Evolutionary conservation across 2,329 filamentous ascomycete species (phyloP), one percentile per base, ranked within the genome.

Genomic region (Plenodomus lindquistii): DNA sequence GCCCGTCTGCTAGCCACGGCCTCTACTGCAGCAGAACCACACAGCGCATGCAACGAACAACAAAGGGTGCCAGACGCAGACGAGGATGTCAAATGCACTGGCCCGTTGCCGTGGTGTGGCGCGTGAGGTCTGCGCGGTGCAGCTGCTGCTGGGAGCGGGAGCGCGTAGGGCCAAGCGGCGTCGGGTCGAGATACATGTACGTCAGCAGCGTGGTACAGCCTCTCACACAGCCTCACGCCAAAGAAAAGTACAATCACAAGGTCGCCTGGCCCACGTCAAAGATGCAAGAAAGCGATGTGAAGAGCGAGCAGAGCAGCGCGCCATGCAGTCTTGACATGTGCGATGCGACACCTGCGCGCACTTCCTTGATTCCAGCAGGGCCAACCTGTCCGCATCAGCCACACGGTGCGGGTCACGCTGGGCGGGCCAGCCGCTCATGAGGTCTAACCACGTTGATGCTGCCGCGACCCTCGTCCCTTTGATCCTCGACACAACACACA

Each of bases 31-130:
- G 48, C 37, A 42, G 35, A 40, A 31, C 34, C 20, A 42, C 45
- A 38, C 39, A 45, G 54, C 45, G 47, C 62, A 65, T 65, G 49
- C 54, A 61, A 54, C 19, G 37, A 35, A 27, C 34, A 20, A 19
- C 13, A 21, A 16, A 13, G 18, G n/a, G 41, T 11, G 16, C 16
- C 35, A 13, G 35, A 40, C 27, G 15, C 6, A n/a, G n/a, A n/a
- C 6, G 27, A 15, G 27, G 6, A 13, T 31, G 27, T 31, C 11
- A 7, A 13, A 31, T 31, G 27, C 27, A 31, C 9, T 31, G 10
- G 27, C 27, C 27, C 27, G 27, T 31, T 7, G 27, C 27, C 27
- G 27, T 31, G 27, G 27, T 31, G 27, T 31, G 27, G 27, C 27
- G 27, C 11, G 6, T 31, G 11, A 31, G 27, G 27, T 31, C 27